Evolutionary conservation across 2,329 filamentous ascomycete genomes (phyloP), one percentile per base, ranked within the genome.

Genomic region (Fusarium fujikuroi): DNA sequence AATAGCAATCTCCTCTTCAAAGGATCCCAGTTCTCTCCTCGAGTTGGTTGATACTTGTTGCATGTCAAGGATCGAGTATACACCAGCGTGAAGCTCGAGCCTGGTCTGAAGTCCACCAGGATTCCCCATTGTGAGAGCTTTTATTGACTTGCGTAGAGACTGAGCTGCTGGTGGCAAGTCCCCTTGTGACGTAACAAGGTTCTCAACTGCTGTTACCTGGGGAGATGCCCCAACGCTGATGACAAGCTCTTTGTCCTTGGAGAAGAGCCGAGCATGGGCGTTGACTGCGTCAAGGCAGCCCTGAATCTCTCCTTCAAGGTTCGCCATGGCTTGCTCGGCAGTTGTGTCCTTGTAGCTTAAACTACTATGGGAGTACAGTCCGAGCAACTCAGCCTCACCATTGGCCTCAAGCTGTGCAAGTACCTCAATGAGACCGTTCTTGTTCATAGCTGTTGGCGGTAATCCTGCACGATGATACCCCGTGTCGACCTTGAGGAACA

Each of bases 391-490:
- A 1, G 70, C 76, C 2, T 69, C 64, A 0, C 66, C 67, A 1
- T 50, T 28, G 0, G 23, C 23, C 1, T 82, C 77, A 2, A 81
- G 75, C 1, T 70, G 9, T 0, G 84, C 76, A 0, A 84, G 79
- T 7, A 50, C 53, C 7, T 80, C 69, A 3, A 89, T 79, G 2
- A 89, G 76, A 0, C 79, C 71, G 21, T 75, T 72, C 23, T 81
- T 80, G 28, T 81, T 79, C 34, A 89, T 80, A 2, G 79, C 79
- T 1, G 79, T 70, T 0, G 87, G 84, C 1, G 83, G 80, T 0
- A 92, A 77, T 1, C 91, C 91, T 1, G 91, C 90, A 6, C 91
- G 87, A 69, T 90, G 87, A 75, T 91, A 90, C 1, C 90, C 90
- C 0, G 89, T 89, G 69, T 92, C 91, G 0, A 92, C 85, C 66